Conservation (phyloP, 306 rosid species). For the Betula pendula region DNA sequence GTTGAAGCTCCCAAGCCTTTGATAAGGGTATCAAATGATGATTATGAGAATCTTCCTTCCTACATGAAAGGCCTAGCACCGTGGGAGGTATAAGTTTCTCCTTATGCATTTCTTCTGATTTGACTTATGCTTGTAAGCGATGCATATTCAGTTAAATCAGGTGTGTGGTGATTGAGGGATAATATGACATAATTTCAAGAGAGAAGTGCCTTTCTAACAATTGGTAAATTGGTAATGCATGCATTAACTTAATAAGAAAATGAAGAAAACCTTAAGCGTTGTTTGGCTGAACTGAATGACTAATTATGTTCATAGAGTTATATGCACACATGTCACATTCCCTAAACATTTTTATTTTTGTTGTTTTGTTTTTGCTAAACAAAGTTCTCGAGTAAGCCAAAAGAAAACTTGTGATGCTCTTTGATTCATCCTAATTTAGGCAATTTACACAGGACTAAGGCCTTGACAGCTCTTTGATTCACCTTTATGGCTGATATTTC, state of each 20-base stretch:
- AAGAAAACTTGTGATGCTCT: too few species aligned
- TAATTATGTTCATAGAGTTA: neutral
- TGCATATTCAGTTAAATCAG: neutral
- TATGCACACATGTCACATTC: neutral
- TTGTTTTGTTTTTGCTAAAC: neutral
- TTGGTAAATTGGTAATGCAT: neutral
- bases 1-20: slow-evolving; percentile 36
- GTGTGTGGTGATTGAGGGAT: neutral
- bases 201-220: neutral
- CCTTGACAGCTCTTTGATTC: too few species aligned
- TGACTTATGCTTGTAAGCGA: slow-evolving; percentile 2
- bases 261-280: neutral
- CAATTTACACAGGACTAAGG: too few species aligned
- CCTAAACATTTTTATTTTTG: neutral
- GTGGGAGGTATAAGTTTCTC: slow-evolving; percentile 75
- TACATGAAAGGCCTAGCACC: slow-evolving; percentile 77
- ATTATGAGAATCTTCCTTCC: slow-evolving; percentile 73
- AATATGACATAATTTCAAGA: neutral
- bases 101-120: slow-evolving; percentile 17
- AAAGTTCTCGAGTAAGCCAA: neutral
- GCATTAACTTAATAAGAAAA: neutral
- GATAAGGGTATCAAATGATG: slow-evolving; percentile 51
- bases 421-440: too few species aligned
- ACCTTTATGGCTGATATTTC: too few species aligned
- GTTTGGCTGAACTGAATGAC: neutral